Evolutionary conservation across 805 yeast species (phyloP).

Genomic region (Candida rishiriensis): DNA sequence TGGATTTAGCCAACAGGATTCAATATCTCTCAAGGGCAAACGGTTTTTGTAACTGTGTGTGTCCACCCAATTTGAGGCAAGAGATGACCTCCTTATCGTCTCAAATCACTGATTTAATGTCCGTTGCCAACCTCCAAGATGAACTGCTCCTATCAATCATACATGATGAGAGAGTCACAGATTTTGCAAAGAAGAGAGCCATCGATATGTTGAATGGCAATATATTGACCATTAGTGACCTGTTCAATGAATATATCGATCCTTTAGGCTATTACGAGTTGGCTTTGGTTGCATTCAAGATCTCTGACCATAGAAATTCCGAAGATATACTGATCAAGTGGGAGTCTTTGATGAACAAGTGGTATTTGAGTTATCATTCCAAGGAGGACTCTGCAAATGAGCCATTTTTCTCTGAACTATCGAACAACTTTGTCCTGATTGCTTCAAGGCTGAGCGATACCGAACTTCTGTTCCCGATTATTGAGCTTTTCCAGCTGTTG

Average conservation of each 20-base stretch:
- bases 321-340: slow-evolving; percentile 82
- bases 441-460: slow-evolving; percentile 65
- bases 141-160: slow-evolving; percentile 51
- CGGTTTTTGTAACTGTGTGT: slow-evolving; percentile 83
- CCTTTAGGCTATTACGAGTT: slow-evolving; percentile 85
- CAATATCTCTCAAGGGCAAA: slow-evolving; percentile 88
- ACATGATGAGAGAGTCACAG: slow-evolving; percentile 46
- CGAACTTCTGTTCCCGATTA: slow-evolving; percentile 78
- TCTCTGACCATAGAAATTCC: slow-evolving; percentile 78
- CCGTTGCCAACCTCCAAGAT: slow-evolving; percentile 81
- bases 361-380: slow-evolving; percentile 29
- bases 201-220: slow-evolving; percentile 52
- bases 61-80: slow-evolving; percentile 73
- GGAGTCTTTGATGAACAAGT: slow-evolving; percentile 63
- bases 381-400: slow-evolving; percentile 23
- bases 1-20: slow-evolving; percentile 68
- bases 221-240: slow-evolving; percentile 67
- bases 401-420: slow-evolving; percentile 36
- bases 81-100: slow-evolving; percentile 67
- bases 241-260: slow-evolving; percentile 82
- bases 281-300: slow-evolving; percentile 71
- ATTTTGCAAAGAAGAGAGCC: slow-evolving; percentile 47
- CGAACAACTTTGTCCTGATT: slow-evolving; percentile 34
- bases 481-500: slow-evolving; percentile 61
- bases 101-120: slow-evolving; percentile 72